Evolutionary conservation across 306 rosid genomes (phyloP).

Genomic region (Betula pendula): DNA sequence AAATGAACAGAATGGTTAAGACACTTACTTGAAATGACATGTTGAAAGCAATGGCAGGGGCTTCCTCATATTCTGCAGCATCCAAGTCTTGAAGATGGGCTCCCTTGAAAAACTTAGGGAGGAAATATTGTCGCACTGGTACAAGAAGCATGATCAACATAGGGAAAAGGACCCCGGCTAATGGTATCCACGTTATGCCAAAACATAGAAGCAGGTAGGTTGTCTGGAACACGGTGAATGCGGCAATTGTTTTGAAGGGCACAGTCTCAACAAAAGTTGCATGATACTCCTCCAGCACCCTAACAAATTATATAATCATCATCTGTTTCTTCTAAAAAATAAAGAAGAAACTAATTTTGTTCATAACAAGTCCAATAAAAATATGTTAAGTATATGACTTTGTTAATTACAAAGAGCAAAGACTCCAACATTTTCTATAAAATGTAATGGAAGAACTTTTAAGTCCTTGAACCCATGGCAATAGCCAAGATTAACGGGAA

Average conservation of each 20-base stretch:
- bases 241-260: conserved; percentile 77
- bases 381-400: not conserved
- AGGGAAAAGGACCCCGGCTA: conserved; percentile 94
- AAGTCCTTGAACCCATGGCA: conserved; percentile 6
- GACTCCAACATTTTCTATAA: not conserved
- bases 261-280: conserved; percentile 81
- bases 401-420: not conserved
- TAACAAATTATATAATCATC: conserved; percentile 30
- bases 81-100: conserved; percentile 94
- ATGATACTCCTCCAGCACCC: conserved; percentile 80
- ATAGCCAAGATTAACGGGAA: conserved; percentile 6
- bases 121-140: conserved; percentile 83
- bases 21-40: conserved; percentile 70
- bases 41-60: conserved; percentile 77
- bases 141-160: conserved; percentile 97
- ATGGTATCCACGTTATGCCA: conserved; percentile 93
- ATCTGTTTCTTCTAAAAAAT: conserved; percentile 17
- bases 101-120: conserved; percentile 78
- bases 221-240: conserved; percentile 86
- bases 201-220: conserved; percentile 85
- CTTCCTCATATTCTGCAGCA: conserved; percentile 87
- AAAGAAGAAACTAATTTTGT: not conserved
- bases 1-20: conserved; percentile 18
- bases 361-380: not conserved
- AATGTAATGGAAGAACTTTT: not conserved